A percentile compares a stretch with the other conserved stretches of the same genome.
Conservation (phyloP, 352 stramenopile genomes). For the Pseudoperonospora humuli region DNA sequence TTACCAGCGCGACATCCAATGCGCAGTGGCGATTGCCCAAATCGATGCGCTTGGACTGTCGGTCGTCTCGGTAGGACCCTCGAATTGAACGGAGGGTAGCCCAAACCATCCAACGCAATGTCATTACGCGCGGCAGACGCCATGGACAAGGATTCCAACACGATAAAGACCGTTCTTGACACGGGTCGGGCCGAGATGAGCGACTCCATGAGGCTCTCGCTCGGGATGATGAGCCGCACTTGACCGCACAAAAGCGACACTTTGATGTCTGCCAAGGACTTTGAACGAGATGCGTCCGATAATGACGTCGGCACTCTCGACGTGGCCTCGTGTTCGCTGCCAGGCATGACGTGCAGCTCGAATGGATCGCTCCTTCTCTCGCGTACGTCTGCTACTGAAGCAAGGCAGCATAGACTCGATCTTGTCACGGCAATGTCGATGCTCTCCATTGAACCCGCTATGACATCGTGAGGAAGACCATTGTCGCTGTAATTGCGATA, state of each 20-base stretch:
- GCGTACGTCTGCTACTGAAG: constrained; percentile 18
- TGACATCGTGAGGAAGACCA: constrained; percentile 14
- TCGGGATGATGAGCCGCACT: constrained; percentile 46
- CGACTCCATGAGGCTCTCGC: constrained; percentile 27
- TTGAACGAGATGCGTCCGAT: background rate
- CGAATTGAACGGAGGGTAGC: constrained; percentile 74
- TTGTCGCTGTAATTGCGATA: constrained; percentile 43
- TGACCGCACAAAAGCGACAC: constrained; percentile 40
- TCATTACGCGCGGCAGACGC: constrained; percentile 37
- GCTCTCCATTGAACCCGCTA: constrained; percentile 41
- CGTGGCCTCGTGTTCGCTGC: background rate
- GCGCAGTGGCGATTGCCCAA: constrained; percentile 32
- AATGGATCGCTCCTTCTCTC: background rate
- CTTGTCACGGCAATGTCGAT: constrained; percentile 38
- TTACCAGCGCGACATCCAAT: constrained; percentile 40
- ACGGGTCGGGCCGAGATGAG: constrained; percentile 9
- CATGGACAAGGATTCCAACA: constrained; percentile 42
- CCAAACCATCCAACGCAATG: constrained; percentile 58
- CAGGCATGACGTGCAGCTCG: background rate
- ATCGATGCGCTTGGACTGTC: constrained; percentile 36
- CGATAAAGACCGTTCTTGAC: constrained; percentile 27
- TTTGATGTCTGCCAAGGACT: constrained; percentile 24
- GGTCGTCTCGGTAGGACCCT: constrained; percentile 45
- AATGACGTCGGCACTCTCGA: background rate
- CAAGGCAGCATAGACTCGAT: constrained; percentile 36